phyloP scores from a whole-genome alignment of 352 stramenopile species.

The Saprolegnia diclina region DNA sequence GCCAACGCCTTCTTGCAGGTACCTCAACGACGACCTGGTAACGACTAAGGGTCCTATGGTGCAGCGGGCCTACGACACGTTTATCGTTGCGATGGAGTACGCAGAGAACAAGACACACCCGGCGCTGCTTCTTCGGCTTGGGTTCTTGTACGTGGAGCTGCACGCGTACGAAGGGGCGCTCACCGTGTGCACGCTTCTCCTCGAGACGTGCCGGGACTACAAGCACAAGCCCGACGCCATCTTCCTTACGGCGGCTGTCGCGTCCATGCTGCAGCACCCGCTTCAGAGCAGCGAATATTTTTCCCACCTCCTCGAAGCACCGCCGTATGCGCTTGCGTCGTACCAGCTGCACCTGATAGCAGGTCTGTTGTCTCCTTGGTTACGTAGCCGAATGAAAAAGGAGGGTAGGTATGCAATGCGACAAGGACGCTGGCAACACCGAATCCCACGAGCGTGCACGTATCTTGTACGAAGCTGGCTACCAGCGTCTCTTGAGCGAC shows the following conservation, averaged over 20 bases:
- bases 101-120: constrained; percentile 57
- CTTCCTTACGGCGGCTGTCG: constrained; percentile 57
- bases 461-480: constrained; percentile 11
- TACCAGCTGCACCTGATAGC: constrained; percentile 60
- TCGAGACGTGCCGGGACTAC: constrained; percentile 50
- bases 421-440: neutral
- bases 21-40: neutral
- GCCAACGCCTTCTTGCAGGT: constrained; percentile 7
- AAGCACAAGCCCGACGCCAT: constrained; percentile 45
- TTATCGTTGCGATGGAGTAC: constrained; percentile 78
- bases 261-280: constrained; percentile 45
- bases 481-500: neutral
- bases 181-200: constrained; percentile 55
- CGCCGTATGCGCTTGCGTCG: constrained; percentile 39
- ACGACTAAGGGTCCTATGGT: neutral
- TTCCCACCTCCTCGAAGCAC: constrained; percentile 54
- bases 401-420: constrained; percentile 20
- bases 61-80: constrained; percentile 63
- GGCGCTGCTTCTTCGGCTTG: constrained; percentile 46
- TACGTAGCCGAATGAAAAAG: neutral
- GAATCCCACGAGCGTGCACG: neutral
- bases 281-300: constrained; percentile 68
- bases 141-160: constrained; percentile 64
- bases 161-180: constrained; percentile 52
- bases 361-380: constrained; percentile 8